phyloP scores from a whole-genome alignment of 2,329 filamentous ascomycete genomes.

The Trichophyton verrucosum region DNA sequence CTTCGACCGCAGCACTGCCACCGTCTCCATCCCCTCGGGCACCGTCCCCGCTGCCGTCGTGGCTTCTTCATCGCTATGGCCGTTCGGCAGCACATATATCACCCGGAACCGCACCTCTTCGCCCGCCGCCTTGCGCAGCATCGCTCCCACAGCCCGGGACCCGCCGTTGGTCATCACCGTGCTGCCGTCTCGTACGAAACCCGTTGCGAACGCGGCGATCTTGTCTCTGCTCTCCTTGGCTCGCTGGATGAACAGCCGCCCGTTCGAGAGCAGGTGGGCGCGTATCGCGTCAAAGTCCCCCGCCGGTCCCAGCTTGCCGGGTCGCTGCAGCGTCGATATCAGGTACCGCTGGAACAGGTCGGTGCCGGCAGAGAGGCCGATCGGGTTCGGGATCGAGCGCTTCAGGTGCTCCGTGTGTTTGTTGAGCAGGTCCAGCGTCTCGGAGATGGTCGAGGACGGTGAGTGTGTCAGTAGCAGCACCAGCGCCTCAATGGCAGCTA shows the following conservation, averaged over 20 bases:
- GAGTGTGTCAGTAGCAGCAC: slow-evolving; percentile 73
- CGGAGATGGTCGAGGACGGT: slow-evolving; percentile 75
- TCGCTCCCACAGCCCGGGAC: slow-evolving; percentile 65
- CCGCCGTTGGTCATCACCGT: slow-evolving; percentile 87
- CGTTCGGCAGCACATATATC: slow-evolving; percentile 54
- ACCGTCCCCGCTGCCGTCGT: slow-evolving; percentile 20
- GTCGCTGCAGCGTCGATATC: slow-evolving; percentile 55
- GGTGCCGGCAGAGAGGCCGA: slow-evolving; percentile 84
- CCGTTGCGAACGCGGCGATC: slow-evolving; percentile 67
- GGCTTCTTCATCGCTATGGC: slow-evolving; percentile 19
- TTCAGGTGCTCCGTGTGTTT: slow-evolving; percentile 67
- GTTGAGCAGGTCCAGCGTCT: slow-evolving; percentile 78
- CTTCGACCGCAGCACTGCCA: slow-evolving; percentile 55
- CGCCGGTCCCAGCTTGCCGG: slow-evolving; percentile 38
- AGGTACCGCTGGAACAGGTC: slow-evolving; percentile 94
- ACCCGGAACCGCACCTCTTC: slow-evolving; percentile 63
- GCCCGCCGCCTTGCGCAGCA: slow-evolving; percentile 63
- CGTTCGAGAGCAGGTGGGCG: slow-evolving; percentile 73
- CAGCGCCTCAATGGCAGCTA: slow-evolving; percentile 84
- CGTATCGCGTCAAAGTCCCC: slow-evolving; percentile 73
- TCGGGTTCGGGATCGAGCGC: slow-evolving; percentile 67
- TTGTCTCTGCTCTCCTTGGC: slow-evolving; percentile 74
- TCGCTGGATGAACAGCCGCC: slow-evolving; percentile 70
- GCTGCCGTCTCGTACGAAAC: slow-evolving; percentile 64
- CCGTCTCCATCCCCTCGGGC: slow-evolving; percentile 57